Evolutionary conservation across 495 filamentous ascomycete species (phyloP), one percentile per base, ranked within the genome.

Genomic region (Clavariopsis aquatica): DNA sequence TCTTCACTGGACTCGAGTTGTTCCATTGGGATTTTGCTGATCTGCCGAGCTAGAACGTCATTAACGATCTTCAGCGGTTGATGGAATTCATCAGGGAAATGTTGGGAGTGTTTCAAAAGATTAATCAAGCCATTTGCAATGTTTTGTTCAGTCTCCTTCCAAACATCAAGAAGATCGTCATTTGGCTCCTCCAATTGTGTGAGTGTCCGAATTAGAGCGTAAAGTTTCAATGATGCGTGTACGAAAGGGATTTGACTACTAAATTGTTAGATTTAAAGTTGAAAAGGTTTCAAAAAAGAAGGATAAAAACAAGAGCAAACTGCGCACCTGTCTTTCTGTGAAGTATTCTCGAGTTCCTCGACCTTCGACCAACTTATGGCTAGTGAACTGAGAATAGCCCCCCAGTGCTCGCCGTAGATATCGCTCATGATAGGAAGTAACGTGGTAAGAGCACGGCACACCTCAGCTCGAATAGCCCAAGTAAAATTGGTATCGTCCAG

Each of bases 341-440:
- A 54, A 17, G 62, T 54, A 26, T 60, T 53, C 36, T 55, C 23
- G 0, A 64, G 41, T 27, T 60, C 54, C 19, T 41, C 19, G 8
- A 23, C 49, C 15, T 28, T 57, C 1, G 24, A 56, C 76, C 76
- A 78, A 13, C 43, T 57, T 41, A 20, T 52, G 24, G 66, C 57
- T 23, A 90, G 78, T 31, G 83, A 80, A 9, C 83, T 78, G 38
- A 93, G 74, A 1, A 83, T 75, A 24, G 87, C 81, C 60, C 85
- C 80, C 94, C 94, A 98, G 71, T 94, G 90, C 1, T 85, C 81
- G 1, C 93, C 94, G 71, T 95, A 97, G 7, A 94, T 85, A 43
- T 88, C 84, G 49, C 82, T 80, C 31, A 96, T 84, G 29, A 80
- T 79, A 49, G 89, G 89, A 15, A 97, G 75, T 10, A 95, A 76